Evolutionary conservation across 1,139 yeast species (phyloP), one percentile per base, ranked within the genome.

Genomic region (Yamadazyma songkhlaensis): DNA sequence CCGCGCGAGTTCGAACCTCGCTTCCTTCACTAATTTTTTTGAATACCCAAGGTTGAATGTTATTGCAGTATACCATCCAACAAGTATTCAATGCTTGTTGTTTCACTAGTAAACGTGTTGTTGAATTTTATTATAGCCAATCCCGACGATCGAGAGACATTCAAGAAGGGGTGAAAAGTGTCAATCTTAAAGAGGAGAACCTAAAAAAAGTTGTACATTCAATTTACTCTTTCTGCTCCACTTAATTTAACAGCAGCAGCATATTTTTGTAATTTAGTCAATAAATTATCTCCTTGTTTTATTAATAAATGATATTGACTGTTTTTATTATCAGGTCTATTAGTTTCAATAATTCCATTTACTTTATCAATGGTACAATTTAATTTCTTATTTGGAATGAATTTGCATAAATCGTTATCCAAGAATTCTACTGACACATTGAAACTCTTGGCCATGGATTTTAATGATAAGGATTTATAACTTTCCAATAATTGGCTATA

Each of bases 301-400:
- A 94, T 84, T 54, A 94, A 74, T 47, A 72, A 67, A 58, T 89
- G 96, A 61, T 90, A 94, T 63, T 92, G 97, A 41, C 87, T 86
- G 58, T 94, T 92, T 66, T 94, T 92, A 63, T 85, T 89, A 60
- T 92, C 98, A 3, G 97, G 96, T 51, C 97, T 77, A 62, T 89
- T 92, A 22, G 98, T 94, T 59, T 88, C 95, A 47, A 94, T 87
- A 44, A 92, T 88, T 7, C 97, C 97, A 59, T 89, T 87, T 38
- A 92, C 98, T 54, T 89, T 79, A 60, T 94, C 98, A 58, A 94
- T 89, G 38, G 94, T 90, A 66, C 98, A 94, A 64, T 89, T 90
- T 58, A 94, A 75, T 61, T 88, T 88, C 57, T 90, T 89, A 61
- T 83, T 90, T 29, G 97, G 96, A 51, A 94, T 89, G 57, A 90